Conservation (phyloP, 2,329 filamentous ascomycete genomes). For the Endocalyx cinctus region DNA sequence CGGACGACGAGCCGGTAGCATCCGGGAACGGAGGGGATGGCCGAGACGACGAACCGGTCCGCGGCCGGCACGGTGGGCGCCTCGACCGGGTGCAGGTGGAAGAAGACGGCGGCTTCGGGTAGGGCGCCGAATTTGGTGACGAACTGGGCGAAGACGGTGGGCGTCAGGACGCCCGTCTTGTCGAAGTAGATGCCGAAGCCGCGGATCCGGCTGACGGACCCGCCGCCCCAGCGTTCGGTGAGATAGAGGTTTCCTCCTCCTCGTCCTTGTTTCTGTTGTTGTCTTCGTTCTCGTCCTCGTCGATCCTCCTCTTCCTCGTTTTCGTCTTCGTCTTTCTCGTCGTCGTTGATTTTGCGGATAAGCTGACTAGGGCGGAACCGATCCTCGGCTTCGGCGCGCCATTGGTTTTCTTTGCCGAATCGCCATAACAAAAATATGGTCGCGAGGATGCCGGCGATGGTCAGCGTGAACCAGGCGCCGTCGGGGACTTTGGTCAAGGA, state of each 20-base stretch:
- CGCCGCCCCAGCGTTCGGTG: constrained; percentile 36
- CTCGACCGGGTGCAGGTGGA: constrained; percentile 64
- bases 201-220: constrained; percentile 40
- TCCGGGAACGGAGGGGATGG: constrained; percentile 46
- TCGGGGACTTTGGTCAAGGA: constrained; percentile 68
- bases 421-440: constrained; percentile 69
- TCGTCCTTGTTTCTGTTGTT: too few relatives aligned
- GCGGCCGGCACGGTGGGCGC: constrained; percentile 47
- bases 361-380: constrained; percentile 45
- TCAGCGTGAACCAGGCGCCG: constrained; percentile 74
- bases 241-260: constrained; percentile 28
- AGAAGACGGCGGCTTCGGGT: constrained; percentile 68
- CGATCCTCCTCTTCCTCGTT: too few relatives aligned
- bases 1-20: constrained; percentile 66
- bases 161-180: constrained; percentile 63
- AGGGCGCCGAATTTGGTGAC: constrained; percentile 64
- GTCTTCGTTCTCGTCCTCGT: too few relatives aligned
- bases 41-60: constrained; percentile 44
- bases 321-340: constrained; percentile 15
- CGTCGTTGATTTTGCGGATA: constrained; percentile 14
- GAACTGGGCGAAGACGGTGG: constrained; percentile 68
- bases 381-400: constrained; percentile 64
- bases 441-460: constrained; percentile 58
- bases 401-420: constrained; percentile 74
- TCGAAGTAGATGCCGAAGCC: constrained; percentile 74